These are phyloP conservation scores for Microascus cirrosus DNA, from an alignment of 2,329 filamentous ascomycete genomes.

Conservation along the genomic window DNA sequence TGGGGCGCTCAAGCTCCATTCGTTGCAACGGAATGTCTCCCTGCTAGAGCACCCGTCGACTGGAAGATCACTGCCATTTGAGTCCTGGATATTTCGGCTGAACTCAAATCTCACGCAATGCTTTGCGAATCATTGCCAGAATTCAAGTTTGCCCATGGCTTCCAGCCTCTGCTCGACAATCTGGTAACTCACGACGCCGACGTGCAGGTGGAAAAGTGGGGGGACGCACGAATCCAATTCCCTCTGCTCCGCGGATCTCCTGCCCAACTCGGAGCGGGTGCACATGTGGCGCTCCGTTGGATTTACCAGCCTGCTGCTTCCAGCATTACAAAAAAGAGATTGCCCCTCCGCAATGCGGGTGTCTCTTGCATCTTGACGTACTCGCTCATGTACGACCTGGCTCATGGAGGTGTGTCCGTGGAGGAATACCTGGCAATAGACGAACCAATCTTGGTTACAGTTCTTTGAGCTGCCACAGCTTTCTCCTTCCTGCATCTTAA, in stretches of 20 bases:
- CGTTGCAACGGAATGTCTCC: background rate
- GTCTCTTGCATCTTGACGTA: background rate
- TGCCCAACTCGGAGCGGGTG: background rate
- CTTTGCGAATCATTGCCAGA: background rate
- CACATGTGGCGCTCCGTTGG: background rate
- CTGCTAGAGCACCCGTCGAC: background rate
- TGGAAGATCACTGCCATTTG: background rate
- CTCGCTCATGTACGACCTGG: background rate
- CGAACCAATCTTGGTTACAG: background rate
- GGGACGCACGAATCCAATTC: background rate
- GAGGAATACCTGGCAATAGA: background rate
- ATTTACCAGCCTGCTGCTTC: background rate
- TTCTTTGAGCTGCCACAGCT: background rate
- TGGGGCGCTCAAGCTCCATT: background rate
- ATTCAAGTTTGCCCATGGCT: background rate
- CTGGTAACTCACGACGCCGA: background rate
- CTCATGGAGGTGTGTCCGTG: background rate
- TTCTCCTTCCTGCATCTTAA: background rate
- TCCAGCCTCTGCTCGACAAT: background rate
- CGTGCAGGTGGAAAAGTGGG: background rate
- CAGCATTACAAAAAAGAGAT: background rate
- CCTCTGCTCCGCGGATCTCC: background rate
- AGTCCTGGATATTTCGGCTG: background rate
- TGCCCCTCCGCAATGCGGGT: background rate
- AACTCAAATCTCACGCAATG: background rate